These are phyloP conservation scores for Colletotrichum noveboracense DNA, from an alignment of 2,329 filamentous ascomycete species.

Conservation along the genomic window DNA sequence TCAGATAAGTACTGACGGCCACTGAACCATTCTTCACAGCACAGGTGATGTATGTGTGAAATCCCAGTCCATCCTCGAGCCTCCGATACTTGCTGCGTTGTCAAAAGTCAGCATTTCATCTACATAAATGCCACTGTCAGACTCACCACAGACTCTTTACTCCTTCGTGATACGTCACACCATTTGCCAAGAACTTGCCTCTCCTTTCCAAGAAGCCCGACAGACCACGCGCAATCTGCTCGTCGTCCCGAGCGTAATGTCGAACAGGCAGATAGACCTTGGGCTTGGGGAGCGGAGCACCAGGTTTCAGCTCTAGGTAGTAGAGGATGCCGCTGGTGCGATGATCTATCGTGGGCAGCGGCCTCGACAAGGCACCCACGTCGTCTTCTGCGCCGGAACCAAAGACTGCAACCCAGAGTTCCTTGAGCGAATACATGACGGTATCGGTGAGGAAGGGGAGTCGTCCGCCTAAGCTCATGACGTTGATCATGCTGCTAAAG, in stretches of 20 bases:
- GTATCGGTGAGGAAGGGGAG: background rate
- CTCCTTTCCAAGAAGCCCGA: background rate
- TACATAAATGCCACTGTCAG: background rate
- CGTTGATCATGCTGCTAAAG: conserved; percentile 30
- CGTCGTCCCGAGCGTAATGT: conserved; percentile 31
- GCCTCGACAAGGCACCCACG: background rate
- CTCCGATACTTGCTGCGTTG: background rate
- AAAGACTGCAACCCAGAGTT: background rate
- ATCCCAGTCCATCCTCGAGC: background rate
- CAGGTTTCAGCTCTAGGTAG: conserved; percentile 31
- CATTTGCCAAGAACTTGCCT: background rate
- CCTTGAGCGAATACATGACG: background rate
- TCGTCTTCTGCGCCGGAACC: background rate
- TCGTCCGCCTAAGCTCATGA: conserved; percentile 27
- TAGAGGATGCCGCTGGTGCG: conserved; percentile 37
- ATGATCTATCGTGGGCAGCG: conserved; percentile 24
- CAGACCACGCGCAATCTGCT: background rate
- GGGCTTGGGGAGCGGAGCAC: conserved; percentile 23
- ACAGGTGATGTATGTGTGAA: background rate
- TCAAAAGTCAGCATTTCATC: background rate
- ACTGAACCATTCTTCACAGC: background rate
- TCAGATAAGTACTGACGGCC: background rate
- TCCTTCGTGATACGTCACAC: background rate
- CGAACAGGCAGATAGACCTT: conserved; percentile 39
- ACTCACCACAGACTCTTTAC: background rate